Base-by-base conservation (phyloP, 2,329 filamentous ascomycete species). In the Davidsoniella virescens region DNA sequence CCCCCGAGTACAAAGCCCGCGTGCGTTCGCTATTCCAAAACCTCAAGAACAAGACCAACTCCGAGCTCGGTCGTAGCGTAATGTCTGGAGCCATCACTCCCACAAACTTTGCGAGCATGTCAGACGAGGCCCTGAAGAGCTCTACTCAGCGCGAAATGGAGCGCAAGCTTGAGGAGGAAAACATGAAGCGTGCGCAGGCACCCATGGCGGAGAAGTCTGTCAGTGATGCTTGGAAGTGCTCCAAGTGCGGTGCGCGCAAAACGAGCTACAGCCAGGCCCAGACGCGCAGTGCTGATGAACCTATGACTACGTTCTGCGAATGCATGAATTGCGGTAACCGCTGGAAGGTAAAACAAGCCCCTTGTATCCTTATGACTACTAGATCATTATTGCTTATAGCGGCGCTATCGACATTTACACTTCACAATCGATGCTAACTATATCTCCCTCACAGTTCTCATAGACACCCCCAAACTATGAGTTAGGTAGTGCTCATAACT, bases 181-280 rank as follows among this genome's bases (percentile, higher is more conserved):
- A 98, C 66, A 88, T 96, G 84, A 87, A 87, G 70, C 87, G 90
- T 66, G 87, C 92, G 1, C 93, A 96, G 80, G 88, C 94, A 9
- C 85, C 90, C 52, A 84, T 88, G 72, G 84, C 80, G 16, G 83
- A 94, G 67, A 92, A 87, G 73, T 88, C 83, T 62, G 87, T 95
- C 67, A 87, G 82, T 63, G 82, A 84, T 62, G 85, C 82, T 52
- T 73, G 96, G 60, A 82, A 86, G 66, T 98, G 92, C 68, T 78
- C 87, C 61, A 88, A 87, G 65, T 98, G 92, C 68, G 84, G 84
- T 59, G 75, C 94, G 74, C 88, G 84, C 71, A 88, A 87, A 72
- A 92, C 96, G 62, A 87, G 83, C 65, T 98, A 98, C 67, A 87
- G 79, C 45, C 92, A 98, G 68, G 92, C 92, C 4, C 92, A 98